Percentiles rank a stretch among this genome's conserved stretches.
phyloP scores from a whole-genome alignment of 2,329 filamentous ascomycete genomes.

The Lachnellula suecica region DNA sequence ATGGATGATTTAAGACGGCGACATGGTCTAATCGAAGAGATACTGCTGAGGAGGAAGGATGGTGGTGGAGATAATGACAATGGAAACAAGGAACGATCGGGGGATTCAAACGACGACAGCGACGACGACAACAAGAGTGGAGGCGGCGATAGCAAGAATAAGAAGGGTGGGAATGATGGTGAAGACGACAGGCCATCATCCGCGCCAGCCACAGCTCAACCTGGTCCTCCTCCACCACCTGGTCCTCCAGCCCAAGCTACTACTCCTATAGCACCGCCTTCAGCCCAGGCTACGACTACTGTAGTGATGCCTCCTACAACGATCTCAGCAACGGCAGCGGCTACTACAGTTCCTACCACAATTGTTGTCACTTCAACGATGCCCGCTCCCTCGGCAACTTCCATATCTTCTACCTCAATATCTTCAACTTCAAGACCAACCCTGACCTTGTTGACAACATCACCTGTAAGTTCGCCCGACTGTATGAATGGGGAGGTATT shows the following conservation, averaged over 20 bases:
- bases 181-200: not conserved
- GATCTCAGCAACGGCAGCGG: not conserved
- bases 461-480: not conserved
- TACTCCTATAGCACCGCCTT: too few relatives aligned
- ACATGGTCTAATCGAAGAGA: conserved; percentile 3
- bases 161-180: not conserved
- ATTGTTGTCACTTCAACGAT: conserved; percentile 13
- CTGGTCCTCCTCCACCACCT: too few relatives aligned
- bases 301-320: not conserved
- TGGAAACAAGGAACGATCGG: not conserved
- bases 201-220: not conserved
- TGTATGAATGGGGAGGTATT: not conserved
- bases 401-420: conserved; percentile 3
- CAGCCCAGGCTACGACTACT: not conserved
- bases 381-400: conserved; percentile 4
- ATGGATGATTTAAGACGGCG: conserved; percentile 14
- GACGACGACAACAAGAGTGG: conserved; percentile 2
- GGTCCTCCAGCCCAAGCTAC: too few relatives aligned
- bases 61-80: conserved; percentile 2
- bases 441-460: too few relatives aligned
- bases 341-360: conserved; percentile 7
- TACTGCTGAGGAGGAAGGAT: conserved; percentile 1
- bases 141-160: conserved; percentile 1
- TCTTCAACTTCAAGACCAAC: not conserved
- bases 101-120: not conserved